These are phyloP conservation scores for Ophidiomyces ophidiicola DNA, from an alignment of 2,329 filamentous ascomycete species.

Conservation along the genomic window DNA sequence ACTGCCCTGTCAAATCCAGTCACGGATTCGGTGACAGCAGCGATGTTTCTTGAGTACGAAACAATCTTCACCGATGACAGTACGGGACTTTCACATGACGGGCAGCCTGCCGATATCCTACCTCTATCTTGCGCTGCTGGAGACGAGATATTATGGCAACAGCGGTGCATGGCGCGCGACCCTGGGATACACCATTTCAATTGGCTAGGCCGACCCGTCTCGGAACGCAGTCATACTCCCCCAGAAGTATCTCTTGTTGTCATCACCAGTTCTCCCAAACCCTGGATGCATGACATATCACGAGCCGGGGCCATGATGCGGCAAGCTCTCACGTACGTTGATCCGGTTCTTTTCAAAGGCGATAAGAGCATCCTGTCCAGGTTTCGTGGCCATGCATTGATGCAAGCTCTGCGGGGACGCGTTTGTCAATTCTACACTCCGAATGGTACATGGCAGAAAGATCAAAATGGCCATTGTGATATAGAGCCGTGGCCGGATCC, in stretches of 20 bases:
- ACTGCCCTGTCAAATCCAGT: too few species aligned
- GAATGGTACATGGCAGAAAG: conserved; percentile 12
- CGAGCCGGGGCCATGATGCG: conserved; percentile 1
- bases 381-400: conserved; percentile 4
- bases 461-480: conserved; percentile 8
- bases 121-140: neutral
- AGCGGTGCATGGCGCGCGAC: neutral
- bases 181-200: conserved; percentile 16
- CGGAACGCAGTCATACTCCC: conserved; percentile 13
- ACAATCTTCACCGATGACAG: too few species aligned
- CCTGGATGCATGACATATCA: conserved; percentile 3
- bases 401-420: conserved; percentile 12
- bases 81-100: too few species aligned
- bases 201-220: conserved; percentile 12
- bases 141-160: neutral
- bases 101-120: neutral
- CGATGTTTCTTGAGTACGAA: too few species aligned
- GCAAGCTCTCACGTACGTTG: conserved; percentile 14
- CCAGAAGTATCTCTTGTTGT: conserved; percentile 15
- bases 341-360: conserved; percentile 14
- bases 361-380: conserved; percentile 2
- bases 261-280: conserved; percentile 11
- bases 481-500: conserved; percentile 7
- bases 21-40: too few species aligned
- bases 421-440: conserved; percentile 13